Percentiles rank a stretch among this genome's conserved stretches.
These are phyloP conservation scores for Astrothelium subdiscretum DNA, from an alignment of 495 filamentous ascomycete species.

Conservation along the genomic window DNA sequence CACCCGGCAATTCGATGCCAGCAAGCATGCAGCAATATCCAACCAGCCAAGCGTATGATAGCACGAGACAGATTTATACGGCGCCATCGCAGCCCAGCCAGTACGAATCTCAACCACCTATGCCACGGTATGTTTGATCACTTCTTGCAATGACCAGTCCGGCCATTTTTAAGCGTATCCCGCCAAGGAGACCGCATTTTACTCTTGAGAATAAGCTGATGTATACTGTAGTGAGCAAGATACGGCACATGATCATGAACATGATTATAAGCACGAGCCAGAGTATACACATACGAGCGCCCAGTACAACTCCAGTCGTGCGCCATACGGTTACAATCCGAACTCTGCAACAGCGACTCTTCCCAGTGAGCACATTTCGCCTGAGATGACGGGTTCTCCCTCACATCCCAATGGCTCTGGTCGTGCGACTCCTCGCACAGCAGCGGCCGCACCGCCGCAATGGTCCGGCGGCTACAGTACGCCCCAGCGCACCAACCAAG, in stretches of 20 bases:
- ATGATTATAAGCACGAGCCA: slow-evolving; percentile 61
- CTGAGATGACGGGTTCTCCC: slow-evolving; percentile 79
- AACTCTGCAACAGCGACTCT: slow-evolving; percentile 51
- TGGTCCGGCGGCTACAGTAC: slow-evolving; percentile 71
- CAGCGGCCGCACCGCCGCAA: slow-evolving; percentile 50
- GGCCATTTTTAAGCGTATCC: background rate
- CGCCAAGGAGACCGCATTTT: background rate
- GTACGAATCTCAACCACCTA: slow-evolving; percentile 51
- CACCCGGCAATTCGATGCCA: slow-evolving; percentile 65
- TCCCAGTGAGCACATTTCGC: slow-evolving; percentile 65
- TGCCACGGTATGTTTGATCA: background rate
- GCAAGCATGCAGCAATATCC: slow-evolving; percentile 63
- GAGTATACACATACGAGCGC: slow-evolving; percentile 60
- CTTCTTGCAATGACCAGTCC: background rate
- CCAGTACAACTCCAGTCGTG: slow-evolving; percentile 55
- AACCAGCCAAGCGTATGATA: slow-evolving; percentile 61
- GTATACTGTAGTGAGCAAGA: background rate
- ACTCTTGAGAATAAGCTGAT: background rate
- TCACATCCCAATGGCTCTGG: slow-evolving; percentile 76
- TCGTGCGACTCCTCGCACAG: slow-evolving; percentile 74
- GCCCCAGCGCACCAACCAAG: slow-evolving; percentile 56
- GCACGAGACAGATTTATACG: slow-evolving; percentile 70
- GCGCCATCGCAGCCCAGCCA: slow-evolving; percentile 56
- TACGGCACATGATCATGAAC: background rate
- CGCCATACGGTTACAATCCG: slow-evolving; percentile 63